Conservation (phyloP, 2,329 filamentous ascomycete species). For the Paradendryphiella salina region DNA sequence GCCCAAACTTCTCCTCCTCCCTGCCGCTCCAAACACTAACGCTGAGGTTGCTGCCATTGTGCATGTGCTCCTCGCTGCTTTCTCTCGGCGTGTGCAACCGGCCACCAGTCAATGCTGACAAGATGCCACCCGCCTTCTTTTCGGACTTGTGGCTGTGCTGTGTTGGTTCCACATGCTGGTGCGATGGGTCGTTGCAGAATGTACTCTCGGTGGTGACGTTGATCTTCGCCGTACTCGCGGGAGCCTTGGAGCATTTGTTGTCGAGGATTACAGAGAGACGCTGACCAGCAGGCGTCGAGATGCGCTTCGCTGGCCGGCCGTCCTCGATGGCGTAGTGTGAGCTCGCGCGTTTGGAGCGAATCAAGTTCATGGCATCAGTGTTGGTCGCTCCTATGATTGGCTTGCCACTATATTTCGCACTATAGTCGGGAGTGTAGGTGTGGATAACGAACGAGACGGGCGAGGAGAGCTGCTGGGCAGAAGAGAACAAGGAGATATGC, state of each 20-base stretch:
- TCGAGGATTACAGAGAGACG: slow-evolving; percentile 50
- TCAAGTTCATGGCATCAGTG: slow-evolving; percentile 30
- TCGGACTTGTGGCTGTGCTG: slow-evolving; percentile 22
- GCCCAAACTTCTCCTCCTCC: slow-evolving; percentile 39
- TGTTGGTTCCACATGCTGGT: slow-evolving; percentile 29
- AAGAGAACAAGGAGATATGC: slow-evolving; percentile 9
- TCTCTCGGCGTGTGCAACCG: slow-evolving; percentile 36
- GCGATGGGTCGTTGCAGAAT: slow-evolving; percentile 35
- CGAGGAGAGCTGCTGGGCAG: neutral
- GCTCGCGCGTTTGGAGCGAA: slow-evolving; percentile 27
- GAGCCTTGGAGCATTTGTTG: slow-evolving; percentile 23
- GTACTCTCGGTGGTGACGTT: slow-evolving; percentile 34
- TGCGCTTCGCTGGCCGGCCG: slow-evolving; percentile 46
- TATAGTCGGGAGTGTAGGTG: slow-evolving; percentile 6
- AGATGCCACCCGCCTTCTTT: slow-evolving; percentile 25
- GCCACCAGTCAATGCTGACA: slow-evolving; percentile 25
- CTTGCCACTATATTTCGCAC: slow-evolving; percentile 11
- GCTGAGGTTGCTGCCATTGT: slow-evolving; percentile 37
- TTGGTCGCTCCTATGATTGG: slow-evolving; percentile 5
- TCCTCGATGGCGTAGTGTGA: slow-evolving; percentile 30
- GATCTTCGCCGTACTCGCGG: slow-evolving; percentile 25
- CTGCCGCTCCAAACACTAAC: slow-evolving; percentile 46
- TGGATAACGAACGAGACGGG: neutral
- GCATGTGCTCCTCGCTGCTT: slow-evolving; percentile 32
- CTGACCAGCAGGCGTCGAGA: slow-evolving; percentile 49